Evolutionary conservation across 148 eudicot genomes (phyloP), one percentile per base, ranked within the genome.

Genomic region (Fallopia convolvulus): DNA sequence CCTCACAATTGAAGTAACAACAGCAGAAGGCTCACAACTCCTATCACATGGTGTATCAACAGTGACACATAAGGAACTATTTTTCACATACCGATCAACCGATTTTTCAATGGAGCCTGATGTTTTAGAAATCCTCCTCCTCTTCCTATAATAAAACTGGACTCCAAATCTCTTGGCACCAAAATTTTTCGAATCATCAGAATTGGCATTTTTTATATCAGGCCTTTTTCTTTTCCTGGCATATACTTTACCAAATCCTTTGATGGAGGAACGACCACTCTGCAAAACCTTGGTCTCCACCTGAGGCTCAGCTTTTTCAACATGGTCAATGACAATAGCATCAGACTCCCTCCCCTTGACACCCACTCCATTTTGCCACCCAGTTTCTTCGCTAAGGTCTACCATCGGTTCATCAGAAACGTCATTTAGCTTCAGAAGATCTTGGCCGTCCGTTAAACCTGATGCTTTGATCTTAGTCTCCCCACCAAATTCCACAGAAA

Each of bases 191-290:
- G 14, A 70, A 17, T 14, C 74, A 76, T 77, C 80, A 20, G 11
- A 15, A 71, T 71, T 39, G 6, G n/a, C 41, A 30, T 55, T 20
- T 6, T 55, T 55, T 2, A 55, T 26, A 71, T 13, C 47, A 5
- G 8, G 21, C 47, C 89, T 77, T 84, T 92, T 90, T 77, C 97
- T 86, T 78, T 90, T 94, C 81, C 99, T 84, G 58, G 47, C 60
- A 76, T 94, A 94, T 18, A 90, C 92, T 53, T 55, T 60, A 49
- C 83, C 89, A 81, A 80, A 83, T 82, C 74, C 81, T 74, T 80
- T 80, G 49, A 66, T 77, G 1, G 7, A 8, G 32, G 3, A 58
- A 12, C 8, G 2, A 8, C 65, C 65, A 58, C 65, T 61, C 70
- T 6, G 70, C 70, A 61, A 11, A n/a, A 8, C 65, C 9, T 23